Evolutionary conservation across 495 filamentous ascomycete species (phyloP), one percentile per base, ranked within the genome.

Genomic region (Penicillium roqueforti): DNA sequence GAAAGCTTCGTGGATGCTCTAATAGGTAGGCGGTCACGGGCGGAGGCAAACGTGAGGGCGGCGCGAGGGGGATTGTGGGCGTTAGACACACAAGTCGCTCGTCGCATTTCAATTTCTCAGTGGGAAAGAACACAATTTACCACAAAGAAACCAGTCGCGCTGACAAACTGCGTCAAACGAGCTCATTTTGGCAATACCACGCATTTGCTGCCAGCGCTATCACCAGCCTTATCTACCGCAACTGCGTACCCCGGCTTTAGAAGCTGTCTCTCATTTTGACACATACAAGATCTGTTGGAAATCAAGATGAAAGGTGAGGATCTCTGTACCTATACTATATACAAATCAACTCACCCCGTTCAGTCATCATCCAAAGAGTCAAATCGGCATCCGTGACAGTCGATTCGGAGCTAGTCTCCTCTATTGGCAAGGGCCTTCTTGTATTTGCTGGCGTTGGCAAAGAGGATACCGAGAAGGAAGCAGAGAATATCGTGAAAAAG

Each of bases 351-450:
- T 42, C 32, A 49, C 25, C 16, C 7, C 28, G 26, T 25, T 20
- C 16, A 98, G 93, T 91, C 43, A 90, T 99, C 54, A 79, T 99
- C 26, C 95, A 99, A 72, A 80, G 95, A 52, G 95, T 97, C 51
- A 86, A 92, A 47, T 97, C 93, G 18, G 95, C 95, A 50, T 96
- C 95, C n/a, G 95, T 99, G 63, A 95, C 89, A 9, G 91, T 99
- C n/a, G 92, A 97, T 65, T 85, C 87, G 53, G 77, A 95, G 62
- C 68, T 96, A 29, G 83, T 99, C 7, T 97, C 95, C 1, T 84
- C 83, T 1, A 97, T 99, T 60, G 88, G 88, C 37, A 88, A 85
- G 66, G 95, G 95, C 26, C 75, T 99, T 37, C 78, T 99, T 2
- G 91, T 97, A 14, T 85, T 99, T 61, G 91, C 91, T 23, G 95